Percentiles rank a stretch among this genome's conserved stretches.
phyloP scores from a whole-genome alignment of 495 filamentous ascomycete species.

The Mycothermus thermophilus region DNA sequence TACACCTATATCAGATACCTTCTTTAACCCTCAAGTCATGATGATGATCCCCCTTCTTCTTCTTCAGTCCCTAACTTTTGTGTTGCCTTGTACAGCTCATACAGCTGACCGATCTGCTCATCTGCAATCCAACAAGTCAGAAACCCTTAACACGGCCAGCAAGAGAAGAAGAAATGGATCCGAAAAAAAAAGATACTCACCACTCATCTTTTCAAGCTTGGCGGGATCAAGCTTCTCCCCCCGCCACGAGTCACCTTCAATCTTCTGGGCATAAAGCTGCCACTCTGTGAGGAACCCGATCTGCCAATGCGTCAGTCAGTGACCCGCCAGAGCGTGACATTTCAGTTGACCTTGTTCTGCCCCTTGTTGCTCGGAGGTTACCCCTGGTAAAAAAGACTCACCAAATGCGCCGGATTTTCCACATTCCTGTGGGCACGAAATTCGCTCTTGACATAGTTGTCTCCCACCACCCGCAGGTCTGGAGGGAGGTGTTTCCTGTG shows the following conservation, averaged over 20 bases:
- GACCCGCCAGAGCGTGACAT: too few relatives aligned
- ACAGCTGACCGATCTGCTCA: conserved; percentile 83
- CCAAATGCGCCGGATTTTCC: conserved; percentile 87
- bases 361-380: not conserved
- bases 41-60: conserved; percentile 1
- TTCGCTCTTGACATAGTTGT: conserved; percentile 82
- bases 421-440: conserved; percentile 68
- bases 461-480: conserved; percentile 70
- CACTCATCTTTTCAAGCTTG: conserved; percentile 89
- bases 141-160: not conserved
- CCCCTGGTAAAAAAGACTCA: conserved; percentile 31
- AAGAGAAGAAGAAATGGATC: not conserved
- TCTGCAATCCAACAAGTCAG: conserved; percentile 39
- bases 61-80: conserved; percentile 42
- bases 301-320: conserved; percentile 28
- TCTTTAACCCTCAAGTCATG: not conserved
- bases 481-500: conserved; percentile 63
- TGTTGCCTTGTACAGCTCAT: conserved; percentile 85
- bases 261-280: conserved; percentile 82
- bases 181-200: conserved; percentile 35
- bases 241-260: conserved; percentile 75
- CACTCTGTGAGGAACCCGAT: conserved; percentile 93
- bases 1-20: too few relatives aligned
- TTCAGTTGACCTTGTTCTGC: not conserved
- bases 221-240: conserved; percentile 62